Conservation (phyloP, 2,329 filamentous ascomycete genomes). For the Clonostachys chloroleuca region DNA sequence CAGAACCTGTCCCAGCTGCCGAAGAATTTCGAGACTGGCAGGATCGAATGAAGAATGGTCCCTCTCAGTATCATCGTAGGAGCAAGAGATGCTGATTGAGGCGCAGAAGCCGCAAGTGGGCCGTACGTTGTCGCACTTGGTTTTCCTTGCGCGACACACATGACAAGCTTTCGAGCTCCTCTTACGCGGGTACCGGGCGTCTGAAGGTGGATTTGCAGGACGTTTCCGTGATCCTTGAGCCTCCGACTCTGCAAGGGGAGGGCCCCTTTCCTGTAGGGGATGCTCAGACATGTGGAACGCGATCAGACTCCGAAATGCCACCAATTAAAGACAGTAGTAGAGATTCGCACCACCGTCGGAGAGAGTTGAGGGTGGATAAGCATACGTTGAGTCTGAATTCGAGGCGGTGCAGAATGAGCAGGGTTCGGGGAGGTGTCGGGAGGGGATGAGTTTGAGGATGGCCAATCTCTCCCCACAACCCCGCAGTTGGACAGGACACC, state of each 20-base stretch:
- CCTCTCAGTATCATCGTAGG: constrained; percentile 17
- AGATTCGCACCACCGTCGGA: too few species aligned
- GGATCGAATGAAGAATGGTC: constrained; percentile 23
- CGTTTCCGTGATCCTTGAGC: constrained; percentile 5
- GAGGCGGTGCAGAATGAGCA: too few species aligned
- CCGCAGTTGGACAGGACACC: too few species aligned
- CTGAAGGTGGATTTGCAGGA: constrained; percentile 7
- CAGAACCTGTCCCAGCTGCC: constrained; percentile 12
- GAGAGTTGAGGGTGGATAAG: too few species aligned
- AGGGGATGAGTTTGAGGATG: too few species aligned
- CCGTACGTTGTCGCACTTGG: constrained; percentile 29
- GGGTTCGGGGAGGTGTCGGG: too few species aligned
- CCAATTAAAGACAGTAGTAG: too few species aligned
- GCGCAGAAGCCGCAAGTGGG: constrained; percentile 27
- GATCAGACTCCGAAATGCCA: too few species aligned
- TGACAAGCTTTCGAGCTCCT: constrained; percentile 25
- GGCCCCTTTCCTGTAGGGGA: too few species aligned
- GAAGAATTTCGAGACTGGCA: constrained; percentile 25
- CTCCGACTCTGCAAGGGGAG: background rate
- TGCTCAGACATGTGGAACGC: too few species aligned
- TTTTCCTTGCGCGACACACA: constrained; percentile 26
- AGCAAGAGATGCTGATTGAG: constrained; percentile 21
- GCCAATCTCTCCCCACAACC: too few species aligned
- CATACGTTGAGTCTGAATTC: too few species aligned
- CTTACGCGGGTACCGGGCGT: constrained; percentile 18